Evolutionary conservation across 805 yeast genomes (phyloP).

Genomic region (Saturnispora quitensis): DNA sequence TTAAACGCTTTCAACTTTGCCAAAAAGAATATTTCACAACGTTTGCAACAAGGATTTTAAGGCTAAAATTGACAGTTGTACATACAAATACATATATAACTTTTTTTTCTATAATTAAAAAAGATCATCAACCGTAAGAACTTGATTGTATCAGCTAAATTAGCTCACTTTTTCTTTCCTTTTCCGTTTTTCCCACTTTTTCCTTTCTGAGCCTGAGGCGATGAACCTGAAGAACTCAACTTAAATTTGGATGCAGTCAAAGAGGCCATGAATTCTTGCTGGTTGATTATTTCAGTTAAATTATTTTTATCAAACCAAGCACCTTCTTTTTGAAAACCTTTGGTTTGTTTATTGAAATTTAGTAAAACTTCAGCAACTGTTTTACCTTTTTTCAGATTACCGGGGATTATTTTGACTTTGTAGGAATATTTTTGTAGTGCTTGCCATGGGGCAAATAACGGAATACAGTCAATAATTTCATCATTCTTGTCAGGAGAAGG

Average conservation of each 20-base stretch:
- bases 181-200: conserved; percentile 16
- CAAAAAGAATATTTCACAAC: conserved; percentile 48
- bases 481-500: conserved; percentile 42
- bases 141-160: neutral
- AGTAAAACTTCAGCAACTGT: conserved; percentile 61
- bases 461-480: conserved; percentile 53
- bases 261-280: conserved; percentile 56
- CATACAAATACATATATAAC: neutral
- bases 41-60: conserved; percentile 32
- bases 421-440: conserved; percentile 66
- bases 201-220: conserved; percentile 5
- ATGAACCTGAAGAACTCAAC: conserved; percentile 45
- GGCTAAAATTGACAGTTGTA: neutral
- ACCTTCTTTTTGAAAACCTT: conserved; percentile 20
- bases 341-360: conserved; percentile 37
- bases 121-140: neutral
- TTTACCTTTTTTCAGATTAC: conserved; percentile 79
- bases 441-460: conserved; percentile 91
- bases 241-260: conserved; percentile 68
- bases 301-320: conserved; percentile 64
- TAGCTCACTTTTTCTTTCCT: conserved; percentile 17
- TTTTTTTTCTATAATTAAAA: neutral
- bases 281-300: conserved; percentile 44
- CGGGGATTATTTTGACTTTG: conserved; percentile 77
- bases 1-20: conserved; percentile 85